phyloP scores from a whole-genome alignment of 2,329 filamentous ascomycete genomes.

The Colletotrichum sansevieriae region DNA sequence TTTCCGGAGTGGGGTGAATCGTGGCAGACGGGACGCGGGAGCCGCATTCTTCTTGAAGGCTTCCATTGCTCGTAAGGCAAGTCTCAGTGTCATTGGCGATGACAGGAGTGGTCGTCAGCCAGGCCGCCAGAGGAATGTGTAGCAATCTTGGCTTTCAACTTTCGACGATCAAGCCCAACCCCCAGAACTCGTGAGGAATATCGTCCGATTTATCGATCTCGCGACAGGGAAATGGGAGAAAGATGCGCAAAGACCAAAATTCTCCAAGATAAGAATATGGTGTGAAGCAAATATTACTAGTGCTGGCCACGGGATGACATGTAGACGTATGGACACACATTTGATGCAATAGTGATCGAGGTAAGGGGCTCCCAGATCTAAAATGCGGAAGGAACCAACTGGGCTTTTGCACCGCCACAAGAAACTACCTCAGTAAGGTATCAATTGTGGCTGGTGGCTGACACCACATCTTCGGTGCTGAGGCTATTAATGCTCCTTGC shows the following conservation, averaged over 20 bases:
- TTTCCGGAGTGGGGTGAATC: too few species aligned
- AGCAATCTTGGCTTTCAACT: constrained; percentile 1
- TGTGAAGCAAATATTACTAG: too few species aligned
- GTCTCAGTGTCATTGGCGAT: neutral
- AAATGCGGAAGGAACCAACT: neutral
- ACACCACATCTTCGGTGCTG: too few species aligned
- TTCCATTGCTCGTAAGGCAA: neutral
- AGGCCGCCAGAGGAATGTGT: constrained; percentile 2
- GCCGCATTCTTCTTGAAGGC: neutral
- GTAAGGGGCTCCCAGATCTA: neutral
- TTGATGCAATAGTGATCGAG: neutral
- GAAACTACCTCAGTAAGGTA: too few species aligned
- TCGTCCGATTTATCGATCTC: neutral
- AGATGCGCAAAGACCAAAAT: neutral
- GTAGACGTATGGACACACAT: neutral
- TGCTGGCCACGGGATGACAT: neutral
- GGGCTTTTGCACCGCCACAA: neutral
- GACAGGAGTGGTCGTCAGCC: neutral
- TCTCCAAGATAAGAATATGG: too few species aligned
- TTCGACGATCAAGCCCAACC: neutral
- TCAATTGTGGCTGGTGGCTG: neutral
- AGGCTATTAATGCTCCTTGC: neutral
- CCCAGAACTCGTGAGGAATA: neutral
- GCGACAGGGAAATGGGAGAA: neutral
- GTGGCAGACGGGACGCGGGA: neutral